phyloP scores from a whole-genome alignment of 2,329 filamentous ascomycete genomes.

The Penicillium sclerotiorum region DNA sequence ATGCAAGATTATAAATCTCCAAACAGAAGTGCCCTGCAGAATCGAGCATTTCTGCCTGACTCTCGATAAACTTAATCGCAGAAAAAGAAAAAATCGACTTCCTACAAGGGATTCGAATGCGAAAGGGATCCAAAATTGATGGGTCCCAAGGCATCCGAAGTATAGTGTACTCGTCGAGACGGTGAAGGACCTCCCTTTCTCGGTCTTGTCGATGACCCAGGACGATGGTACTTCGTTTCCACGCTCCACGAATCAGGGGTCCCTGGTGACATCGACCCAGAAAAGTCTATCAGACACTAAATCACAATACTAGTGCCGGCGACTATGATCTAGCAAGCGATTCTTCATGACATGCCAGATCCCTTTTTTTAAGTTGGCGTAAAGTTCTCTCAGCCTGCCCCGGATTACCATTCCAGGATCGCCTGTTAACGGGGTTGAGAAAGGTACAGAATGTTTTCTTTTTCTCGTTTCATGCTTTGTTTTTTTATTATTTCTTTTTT shows the following conservation, averaged over 20 bases:
- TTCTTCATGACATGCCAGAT: slow-evolving; percentile 4
- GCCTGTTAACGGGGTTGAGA: neutral
- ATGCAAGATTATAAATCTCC: too few relatives aligned
- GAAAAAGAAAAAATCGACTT: neutral
- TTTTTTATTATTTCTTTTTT: neutral
- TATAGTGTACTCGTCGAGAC: neutral
- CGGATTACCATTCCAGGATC: neutral
- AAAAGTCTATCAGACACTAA: slow-evolving; percentile 20
- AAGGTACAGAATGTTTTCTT: neutral
- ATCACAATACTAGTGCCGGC: slow-evolving; percentile 13
- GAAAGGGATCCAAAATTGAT: too few relatives aligned
- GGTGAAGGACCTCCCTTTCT: neutral
- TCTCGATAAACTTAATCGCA: too few relatives aligned
- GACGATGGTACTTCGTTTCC: slow-evolving; percentile 2
- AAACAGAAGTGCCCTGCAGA: too few relatives aligned
- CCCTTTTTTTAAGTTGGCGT: neutral
- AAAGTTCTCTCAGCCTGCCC: neutral
- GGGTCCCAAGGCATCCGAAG: neutral
- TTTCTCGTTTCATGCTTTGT: neutral
- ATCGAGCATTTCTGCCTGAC: too few relatives aligned
- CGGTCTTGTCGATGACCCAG: neutral
- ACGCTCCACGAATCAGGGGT: slow-evolving; percentile 8
- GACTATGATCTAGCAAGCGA: neutral
- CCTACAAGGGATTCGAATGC: too few relatives aligned
- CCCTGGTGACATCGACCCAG: neutral